A percentile compares a stretch with the other conserved stretches of the same genome.
phyloP scores from a whole-genome alignment of 2,329 filamentous ascomycete species.

The Curvularia sp. region DNA sequence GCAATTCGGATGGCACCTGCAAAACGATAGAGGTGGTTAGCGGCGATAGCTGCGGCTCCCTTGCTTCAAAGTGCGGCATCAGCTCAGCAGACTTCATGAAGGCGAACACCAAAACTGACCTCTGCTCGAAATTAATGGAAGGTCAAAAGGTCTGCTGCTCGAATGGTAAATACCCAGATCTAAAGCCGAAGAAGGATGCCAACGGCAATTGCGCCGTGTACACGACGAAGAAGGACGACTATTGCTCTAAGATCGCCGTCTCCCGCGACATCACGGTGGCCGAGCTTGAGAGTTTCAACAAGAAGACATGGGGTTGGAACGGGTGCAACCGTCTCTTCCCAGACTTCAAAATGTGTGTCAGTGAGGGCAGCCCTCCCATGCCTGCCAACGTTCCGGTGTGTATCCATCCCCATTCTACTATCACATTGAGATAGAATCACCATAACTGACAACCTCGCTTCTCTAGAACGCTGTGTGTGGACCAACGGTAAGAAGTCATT shows the following conservation, averaged over 20 bases:
- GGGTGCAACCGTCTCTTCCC: constrained; percentile 19
- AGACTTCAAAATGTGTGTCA: constrained; percentile 18
- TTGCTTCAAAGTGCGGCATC: background rate
- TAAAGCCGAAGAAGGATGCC: constrained; percentile 16
- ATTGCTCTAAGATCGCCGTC: constrained; percentile 17
- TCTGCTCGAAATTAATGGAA: background rate
- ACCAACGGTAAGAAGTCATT: constrained; percentile 40
- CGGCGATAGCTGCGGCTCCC: background rate
- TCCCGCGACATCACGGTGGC: background rate
- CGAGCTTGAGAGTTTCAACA: constrained; percentile 18
- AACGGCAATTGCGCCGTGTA: constrained; percentile 18
- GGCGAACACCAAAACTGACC: background rate
- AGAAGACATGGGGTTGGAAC: constrained; percentile 26
- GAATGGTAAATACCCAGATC: constrained; percentile 15
- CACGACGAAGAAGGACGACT: constrained; percentile 10
- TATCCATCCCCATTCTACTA: background rate
- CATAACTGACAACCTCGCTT: background rate
- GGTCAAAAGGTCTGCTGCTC: constrained; percentile 22
- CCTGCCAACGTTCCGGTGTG: constrained; percentile 27
- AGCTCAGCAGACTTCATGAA: background rate
- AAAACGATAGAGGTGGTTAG: background rate
- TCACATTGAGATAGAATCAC: background rate
- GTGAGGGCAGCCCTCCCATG: constrained; percentile 19
- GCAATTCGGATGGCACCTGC: background rate
- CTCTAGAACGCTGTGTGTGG: constrained; percentile 53